Percentiles rank a stretch among this genome's conserved stretches.
Conservation (phyloP, 441 rosid species). For the Populus hybrid region DNA sequence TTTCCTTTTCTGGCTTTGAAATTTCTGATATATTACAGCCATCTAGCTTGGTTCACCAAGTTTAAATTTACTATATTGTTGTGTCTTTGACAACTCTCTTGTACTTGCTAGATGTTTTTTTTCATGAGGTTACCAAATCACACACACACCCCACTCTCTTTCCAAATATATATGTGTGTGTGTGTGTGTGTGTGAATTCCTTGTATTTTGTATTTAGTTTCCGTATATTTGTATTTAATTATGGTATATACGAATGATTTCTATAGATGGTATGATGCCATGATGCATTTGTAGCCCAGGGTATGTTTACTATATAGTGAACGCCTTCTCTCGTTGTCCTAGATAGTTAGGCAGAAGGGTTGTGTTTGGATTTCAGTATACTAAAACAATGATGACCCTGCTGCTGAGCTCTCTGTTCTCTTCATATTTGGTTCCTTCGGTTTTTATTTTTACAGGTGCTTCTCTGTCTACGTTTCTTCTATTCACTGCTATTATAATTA, state of each 20-base stretch:
- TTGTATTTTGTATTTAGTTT: neutral
- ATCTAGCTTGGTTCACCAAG: neutral
- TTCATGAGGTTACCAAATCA: neutral
- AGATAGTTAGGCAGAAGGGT: too few relatives aligned
- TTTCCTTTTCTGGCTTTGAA: neutral
- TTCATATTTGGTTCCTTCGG: conserved; percentile 14
- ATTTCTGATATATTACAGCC: neutral
- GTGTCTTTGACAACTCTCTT: neutral
- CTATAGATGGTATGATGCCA: neutral
- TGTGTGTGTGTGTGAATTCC: neutral
- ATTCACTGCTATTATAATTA: neutral
- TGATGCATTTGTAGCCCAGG: neutral
- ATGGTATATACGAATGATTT: neutral
- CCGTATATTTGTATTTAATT: neutral
- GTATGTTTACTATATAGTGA: too few relatives aligned
- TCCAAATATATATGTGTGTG: too few relatives aligned
- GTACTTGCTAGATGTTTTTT: neutral
- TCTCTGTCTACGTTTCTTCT: neutral
- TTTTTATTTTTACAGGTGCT: conserved; percentile 29
- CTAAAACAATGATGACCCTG: conserved; percentile 22
- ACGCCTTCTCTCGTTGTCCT: too few relatives aligned
- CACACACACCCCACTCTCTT: neutral
- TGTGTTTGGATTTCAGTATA: neutral
- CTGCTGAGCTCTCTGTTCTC: conserved; percentile 13
- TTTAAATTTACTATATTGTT: neutral